Percentiles rank a stretch among this genome's conserved stretches.
Evolutionary conservation across 2,329 filamentous ascomycete genomes (phyloP).

Genomic region (Monascus ruber): DNA sequence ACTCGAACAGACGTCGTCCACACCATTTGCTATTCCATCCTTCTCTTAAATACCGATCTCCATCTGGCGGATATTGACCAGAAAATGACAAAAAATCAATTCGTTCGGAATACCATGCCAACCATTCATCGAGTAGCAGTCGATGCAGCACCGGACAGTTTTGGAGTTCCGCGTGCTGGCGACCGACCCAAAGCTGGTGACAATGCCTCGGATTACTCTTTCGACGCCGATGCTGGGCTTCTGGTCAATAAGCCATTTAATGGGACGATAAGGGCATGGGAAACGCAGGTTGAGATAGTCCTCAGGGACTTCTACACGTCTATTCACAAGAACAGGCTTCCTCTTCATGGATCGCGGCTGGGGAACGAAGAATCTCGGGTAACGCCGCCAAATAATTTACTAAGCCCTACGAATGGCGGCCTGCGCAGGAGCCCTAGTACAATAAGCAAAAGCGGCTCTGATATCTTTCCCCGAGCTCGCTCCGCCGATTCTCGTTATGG

Average conservation of each 20-base stretch:
- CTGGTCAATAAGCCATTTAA: slow-evolving; percentile 68
- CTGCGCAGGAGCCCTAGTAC: slow-evolving; percentile 82
- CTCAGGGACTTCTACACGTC: slow-evolving; percentile 85
- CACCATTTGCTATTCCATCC: slow-evolving; percentile 91
- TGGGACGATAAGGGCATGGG: slow-evolving; percentile 70
- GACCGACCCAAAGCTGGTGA: slow-evolving; percentile 19
- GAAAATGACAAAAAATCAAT: slow-evolving; percentile 92
- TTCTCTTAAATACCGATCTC: slow-evolving; percentile 90
- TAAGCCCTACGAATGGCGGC: slow-evolving; percentile 55
- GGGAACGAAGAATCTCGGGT: slow-evolving; percentile 27
- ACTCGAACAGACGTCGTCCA: slow-evolving; percentile 68
- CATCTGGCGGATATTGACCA: slow-evolving; percentile 90
- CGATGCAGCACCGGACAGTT: slow-evolving; percentile 59
- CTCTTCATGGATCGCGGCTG: slow-evolving; percentile 61
- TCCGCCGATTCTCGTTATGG: slow-evolving; percentile 50
- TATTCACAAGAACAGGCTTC: slow-evolving; percentile 76
- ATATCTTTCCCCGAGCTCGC: slow-evolving; percentile 59
- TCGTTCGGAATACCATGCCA: slow-evolving; percentile 90
- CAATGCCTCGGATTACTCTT: slow-evolving; percentile 6
- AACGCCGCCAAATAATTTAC: slow-evolving; percentile 47
- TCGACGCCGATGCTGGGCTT: slow-evolving; percentile 40
- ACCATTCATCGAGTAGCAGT: slow-evolving; percentile 68
- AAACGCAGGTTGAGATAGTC: slow-evolving; percentile 77
- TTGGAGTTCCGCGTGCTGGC: slow-evolving; percentile 42
- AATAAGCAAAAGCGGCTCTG: slow-evolving; percentile 84